phyloP scores from a whole-genome alignment of 495 filamentous ascomycete genomes.

The Parathielavia appendiculata region DNA sequence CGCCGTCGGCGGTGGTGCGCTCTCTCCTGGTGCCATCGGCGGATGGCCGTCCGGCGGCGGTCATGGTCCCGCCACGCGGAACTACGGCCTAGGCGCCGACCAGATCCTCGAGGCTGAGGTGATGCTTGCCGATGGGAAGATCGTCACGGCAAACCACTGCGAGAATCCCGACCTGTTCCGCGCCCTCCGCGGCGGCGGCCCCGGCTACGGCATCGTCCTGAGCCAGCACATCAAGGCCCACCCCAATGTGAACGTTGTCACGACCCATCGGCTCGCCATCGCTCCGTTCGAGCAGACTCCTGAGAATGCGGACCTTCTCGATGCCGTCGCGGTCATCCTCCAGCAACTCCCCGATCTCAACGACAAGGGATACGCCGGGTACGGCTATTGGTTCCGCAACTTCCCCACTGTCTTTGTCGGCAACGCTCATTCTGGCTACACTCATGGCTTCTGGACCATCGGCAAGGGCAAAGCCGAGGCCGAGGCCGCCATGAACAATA shows the following conservation, averaged over 20 bases:
- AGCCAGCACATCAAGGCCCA: conserved; percentile 40
- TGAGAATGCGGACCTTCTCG: conserved; percentile 13
- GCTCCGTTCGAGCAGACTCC: conserved; percentile 16
- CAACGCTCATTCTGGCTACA: conserved; percentile 5
- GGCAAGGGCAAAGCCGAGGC: conserved; percentile 5
- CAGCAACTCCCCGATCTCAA: conserved; percentile 4
- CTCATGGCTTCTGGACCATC: conserved; percentile 12
- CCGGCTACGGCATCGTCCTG: conserved; percentile 41
- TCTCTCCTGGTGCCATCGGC: conserved; percentile 22
- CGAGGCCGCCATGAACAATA: background rate
- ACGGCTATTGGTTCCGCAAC: conserved; percentile 14
- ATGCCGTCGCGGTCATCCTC: conserved; percentile 9
- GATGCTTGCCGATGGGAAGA: conserved; percentile 41
- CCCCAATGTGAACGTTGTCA: conserved; percentile 32
- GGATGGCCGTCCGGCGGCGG: conserved; percentile 45
- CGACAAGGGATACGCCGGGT: conserved; percentile 7
- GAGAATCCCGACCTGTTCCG: conserved; percentile 47
- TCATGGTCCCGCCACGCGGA: conserved; percentile 28
- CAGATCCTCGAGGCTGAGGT: conserved; percentile 41
- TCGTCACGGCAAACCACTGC: conserved; percentile 37
- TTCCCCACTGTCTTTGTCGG: conserved; percentile 4
- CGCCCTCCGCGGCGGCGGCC: conserved; percentile 41
- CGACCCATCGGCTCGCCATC: conserved; percentile 39
- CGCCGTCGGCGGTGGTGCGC: conserved; percentile 31
- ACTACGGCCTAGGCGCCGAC: conserved; percentile 40